Base-by-base conservation (phyloP, 2,329 filamentous ascomycete genomes). In the Colletotrichum musicola region DNA sequence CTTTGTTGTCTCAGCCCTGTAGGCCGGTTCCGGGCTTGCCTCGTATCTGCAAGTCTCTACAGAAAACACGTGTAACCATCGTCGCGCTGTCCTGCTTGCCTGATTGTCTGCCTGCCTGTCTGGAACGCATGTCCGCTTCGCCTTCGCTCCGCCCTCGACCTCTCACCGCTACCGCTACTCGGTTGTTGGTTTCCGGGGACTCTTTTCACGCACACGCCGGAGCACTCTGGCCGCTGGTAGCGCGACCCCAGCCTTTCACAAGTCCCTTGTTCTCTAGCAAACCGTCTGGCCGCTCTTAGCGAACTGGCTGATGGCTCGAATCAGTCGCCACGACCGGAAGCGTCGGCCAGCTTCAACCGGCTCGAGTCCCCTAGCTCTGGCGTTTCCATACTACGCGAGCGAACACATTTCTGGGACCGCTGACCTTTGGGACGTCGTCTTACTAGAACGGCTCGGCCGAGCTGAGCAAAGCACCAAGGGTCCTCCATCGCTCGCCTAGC, bases 1-100 rank as follows among this genome's bases (percentile, higher is more conserved):
- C 35, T 61, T 10, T 10, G 47, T 9, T 30, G 46, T 10, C 58
- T 61, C 58, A 53, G 47, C 58, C 58, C 58, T 53, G 47, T 27
- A 51, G 6, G 47, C 47, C 35, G 47, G 51, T 53, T 61, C 42
- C 58, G 47, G 58, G 58, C 47, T 38, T 30, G 46, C 18, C 58
- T 61, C 58, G 58, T 61, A 53, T 61, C 58, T 53, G 58, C 47
- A 35, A 35, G 47, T 53, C 22, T 50, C 58, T 53, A 53, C 47
- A 53, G 58, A 51, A 53, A 51, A 35, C 18, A 40, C 2, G 22
- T 35, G 47, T 53, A 53, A 61, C 14, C 58, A 44, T 40, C 10
- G 7, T 6, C 16, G 16, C 18, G 16, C 18, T 49, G 10, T 12
- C 9, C n/a, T 20, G 46, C 22, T 25, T 25, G 22, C 22, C 4